Evolutionary conservation across 805 yeast genomes (phyloP), one percentile per base, ranked within the genome.

Genomic region (Hanseniaspora meyeri): DNA sequence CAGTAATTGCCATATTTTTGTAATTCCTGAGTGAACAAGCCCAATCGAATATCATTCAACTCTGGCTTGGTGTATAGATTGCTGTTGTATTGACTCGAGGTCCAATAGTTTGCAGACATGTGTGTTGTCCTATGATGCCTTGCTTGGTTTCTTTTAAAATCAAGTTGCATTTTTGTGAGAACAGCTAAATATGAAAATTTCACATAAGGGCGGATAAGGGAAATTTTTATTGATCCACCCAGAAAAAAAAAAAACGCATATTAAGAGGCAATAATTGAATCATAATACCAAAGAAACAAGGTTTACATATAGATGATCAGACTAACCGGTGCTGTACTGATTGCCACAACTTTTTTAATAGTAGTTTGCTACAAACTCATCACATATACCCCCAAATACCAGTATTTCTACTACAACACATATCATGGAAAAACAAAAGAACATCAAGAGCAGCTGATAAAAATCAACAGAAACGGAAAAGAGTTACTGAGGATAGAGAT

Each of bases 91-190:
- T 90, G 97, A 1, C 95, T 80, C 2, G 95, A 87, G 17, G 75
- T 75, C 96, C 96, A 87, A 67, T 82, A 90, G 65, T 85, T 85
- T 0, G 95, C 95, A 1, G 93, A 82, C 96, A 72, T 70, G 16
- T 3, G 47, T 17, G 4, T 24, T 10, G 14, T 50, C 1, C 10
- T 8, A 34, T 14, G 19, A 37, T n/a, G 7, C n/a, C 27, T 16
- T 29, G 17, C 6, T 43, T 27, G 19, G 47, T 27, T 12, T 43
- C 4, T 27, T 43, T 16, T 16, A 24, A 16, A 16, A 29, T 4
- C 3, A 16, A 3, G 4, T 31, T 29, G 16, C 27, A 29, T 31
- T 40, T 42, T 42, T 42, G 45, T 42, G 45, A 27, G 45, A 12
- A 42, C 12, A 42, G 10, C 31, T 2, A 12, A 36, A 36, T 36